phyloP scores from a whole-genome alignment of 768 basidiomycete species.

The Russula sp. region DNA sequence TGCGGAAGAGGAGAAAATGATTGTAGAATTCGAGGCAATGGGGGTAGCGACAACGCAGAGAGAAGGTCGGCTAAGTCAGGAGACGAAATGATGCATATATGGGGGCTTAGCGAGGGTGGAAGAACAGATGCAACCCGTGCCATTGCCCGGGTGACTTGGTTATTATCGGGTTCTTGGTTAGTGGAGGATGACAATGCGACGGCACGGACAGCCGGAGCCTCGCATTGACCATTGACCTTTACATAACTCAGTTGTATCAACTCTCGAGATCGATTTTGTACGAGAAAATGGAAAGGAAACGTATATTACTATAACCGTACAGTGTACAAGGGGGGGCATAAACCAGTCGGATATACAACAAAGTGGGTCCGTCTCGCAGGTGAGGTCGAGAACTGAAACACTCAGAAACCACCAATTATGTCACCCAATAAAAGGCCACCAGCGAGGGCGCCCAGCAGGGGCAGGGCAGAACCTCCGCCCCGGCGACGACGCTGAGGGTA shows the following conservation, averaged over 20 bases:
- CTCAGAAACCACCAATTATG: constrained; percentile 3
- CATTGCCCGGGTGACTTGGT: constrained; percentile 6
- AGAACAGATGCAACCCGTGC: constrained; percentile 42
- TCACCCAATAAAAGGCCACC: constrained; percentile 29
- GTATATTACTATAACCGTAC: background rate
- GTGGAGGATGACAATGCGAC: background rate
- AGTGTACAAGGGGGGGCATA: background rate
- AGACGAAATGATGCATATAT: constrained; percentile 67
- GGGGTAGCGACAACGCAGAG: constrained; percentile 50
- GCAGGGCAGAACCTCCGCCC: constrained; percentile 24
- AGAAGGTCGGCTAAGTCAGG: constrained; percentile 62
- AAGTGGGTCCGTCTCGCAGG: background rate
- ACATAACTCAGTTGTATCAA: background rate
- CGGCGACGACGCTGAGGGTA: background rate
- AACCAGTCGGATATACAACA: background rate
- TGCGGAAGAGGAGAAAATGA: constrained; percentile 80
- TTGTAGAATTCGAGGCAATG: constrained; percentile 67
- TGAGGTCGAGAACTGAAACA: background rate
- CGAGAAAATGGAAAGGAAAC: background rate
- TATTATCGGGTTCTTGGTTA: background rate
- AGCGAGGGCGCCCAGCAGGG: constrained; percentile 31
- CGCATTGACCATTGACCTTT: too few relatives aligned
- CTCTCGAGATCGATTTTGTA: background rate
- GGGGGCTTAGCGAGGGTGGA: constrained; percentile 73
- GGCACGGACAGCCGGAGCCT: too few relatives aligned